Base-by-base conservation (phyloP, 257 asterid species). In the Primulina huaijiensis region DNA sequence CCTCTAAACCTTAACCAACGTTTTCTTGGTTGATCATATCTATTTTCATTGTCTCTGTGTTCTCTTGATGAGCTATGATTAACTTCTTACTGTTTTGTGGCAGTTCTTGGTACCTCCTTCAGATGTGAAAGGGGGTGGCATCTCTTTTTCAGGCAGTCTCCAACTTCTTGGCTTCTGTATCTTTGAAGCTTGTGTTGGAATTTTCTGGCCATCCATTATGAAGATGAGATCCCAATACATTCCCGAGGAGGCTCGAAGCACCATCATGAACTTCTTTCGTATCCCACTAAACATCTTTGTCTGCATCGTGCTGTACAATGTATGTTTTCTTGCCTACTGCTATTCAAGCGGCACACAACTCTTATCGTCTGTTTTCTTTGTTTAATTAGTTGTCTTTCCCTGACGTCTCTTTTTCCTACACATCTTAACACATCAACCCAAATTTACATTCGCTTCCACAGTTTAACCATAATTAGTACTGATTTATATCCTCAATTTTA, bases 161-260 rank as follows among this genome's bases (percentile, higher is more conserved):
- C 97, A 85, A 77, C 76, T 92, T 79, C 88, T 92, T 60, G 97
- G 98, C 20, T 92, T 92, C 87, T 92, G 98, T 58, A 65, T 82
- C 46, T 92, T 92, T 74, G 97, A 92, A 85, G 66, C 90, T 73
- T 92, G 98, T 79, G 97, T 90, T 38, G 98, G 98, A 25, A 77
- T 92, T 74, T 92, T 92, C 83, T 92, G 98, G 98, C 98, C 98
- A 11, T 92, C 98, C 74, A 92, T 90, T 68, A 92, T 92, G 98
- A 92, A 92, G 88, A 89, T 92, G 98, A 88, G 98, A 81, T 92
- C 98, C 62, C 96, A 88, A 74, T 90, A 90, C 80, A 90, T 92
- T 68, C 97, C 98, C 0, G 98, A 92, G 85, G 97, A 89, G 83
- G 97, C 98, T 33, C 84, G 98, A 73, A 90, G 98, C 82, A 92